phyloP scores from a whole-genome alignment of 148 eudicot species.

The Beta vulgaris region DNA sequence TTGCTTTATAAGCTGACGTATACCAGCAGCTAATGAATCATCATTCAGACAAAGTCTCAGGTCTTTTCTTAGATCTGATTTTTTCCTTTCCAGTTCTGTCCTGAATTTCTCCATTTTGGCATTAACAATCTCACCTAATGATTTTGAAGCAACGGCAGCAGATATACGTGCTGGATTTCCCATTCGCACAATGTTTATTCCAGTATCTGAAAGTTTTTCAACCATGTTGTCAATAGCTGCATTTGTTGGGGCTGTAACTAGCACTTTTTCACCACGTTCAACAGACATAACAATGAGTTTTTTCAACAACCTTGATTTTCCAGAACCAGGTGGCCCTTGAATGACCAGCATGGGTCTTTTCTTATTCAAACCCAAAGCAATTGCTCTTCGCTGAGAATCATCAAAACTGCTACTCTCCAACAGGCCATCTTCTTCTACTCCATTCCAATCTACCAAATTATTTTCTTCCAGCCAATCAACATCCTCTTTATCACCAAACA shows the following conservation, averaged over 20 bases:
- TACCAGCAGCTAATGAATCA: conserved; percentile 91
- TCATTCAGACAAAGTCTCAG: conserved; percentile 68
- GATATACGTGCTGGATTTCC: conserved; percentile 87
- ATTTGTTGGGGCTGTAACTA: conserved; percentile 86
- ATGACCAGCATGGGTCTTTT: conserved; percentile 67
- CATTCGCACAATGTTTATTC: conserved; percentile 62
- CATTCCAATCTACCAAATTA: conserved; percentile 57
- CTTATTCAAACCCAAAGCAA: conserved; percentile 69
- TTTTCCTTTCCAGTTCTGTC: conserved; percentile 67
- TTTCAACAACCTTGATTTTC: conserved; percentile 72
- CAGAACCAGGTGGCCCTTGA: conserved; percentile 90
- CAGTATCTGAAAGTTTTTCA: conserved; percentile 63
- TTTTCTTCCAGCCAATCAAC: conserved; percentile 52
- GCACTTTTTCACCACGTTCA: conserved; percentile 72
- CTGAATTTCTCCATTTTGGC: conserved; percentile 47
- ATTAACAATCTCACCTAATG: conserved; percentile 65
- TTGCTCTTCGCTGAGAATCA: conserved; percentile 62
- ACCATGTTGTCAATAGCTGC: conserved; percentile 92
- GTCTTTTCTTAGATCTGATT: conserved; percentile 73
- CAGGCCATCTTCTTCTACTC: conserved; percentile 38
- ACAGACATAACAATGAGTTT: conserved; percentile 55
- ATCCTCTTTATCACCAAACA: conserved; percentile 76
- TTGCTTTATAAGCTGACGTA: conserved; percentile 84
- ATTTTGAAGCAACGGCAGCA: conserved; percentile 67
- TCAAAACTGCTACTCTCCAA: conserved; percentile 35